Base-by-base conservation (phyloP, 495 filamentous ascomycete genomes). In the Letharia columbiana region DNA sequence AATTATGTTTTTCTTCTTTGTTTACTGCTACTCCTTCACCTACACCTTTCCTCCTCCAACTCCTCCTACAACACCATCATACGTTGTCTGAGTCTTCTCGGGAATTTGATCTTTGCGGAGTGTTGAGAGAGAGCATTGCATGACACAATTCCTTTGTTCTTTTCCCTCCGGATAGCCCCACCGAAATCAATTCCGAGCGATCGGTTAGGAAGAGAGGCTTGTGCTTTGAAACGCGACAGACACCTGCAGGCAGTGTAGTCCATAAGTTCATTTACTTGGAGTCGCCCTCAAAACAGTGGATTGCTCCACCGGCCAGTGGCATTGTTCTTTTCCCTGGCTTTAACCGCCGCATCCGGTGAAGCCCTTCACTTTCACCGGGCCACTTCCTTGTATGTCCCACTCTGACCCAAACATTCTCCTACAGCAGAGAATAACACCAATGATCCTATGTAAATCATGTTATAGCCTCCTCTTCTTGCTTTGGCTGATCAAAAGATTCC, bases 321-420 rank as follows among this genome's bases (percentile, higher is more conserved):
- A 7, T 56, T 56, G 52, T 56, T 56, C 52, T 56, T 18, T 52
- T 49, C 20, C 20, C 2, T 42, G 23, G 4, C 1, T 4, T 11
- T 7, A 0, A 52, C 28, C 3, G 31, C 52, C 31, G 52, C 52
- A 56, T 2, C 37, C 20, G 20, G 44, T 15, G 12, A 15, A 54
- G 41, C 15, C 33, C 45, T 52, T 63, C 61, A 63, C 45, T 50
- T n/a, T 31, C 31, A 31, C 42, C 40, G 23, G 31, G 61, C 33
- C 33, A 20, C 31, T 63, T 63, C 61, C 61, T 61, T 18, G 52
- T 56, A 56, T 3, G 52, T 56, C 12, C 31, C 31, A 15, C 31
- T 28, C 52, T 56, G 52, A 56, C 52, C 28, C 28, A 35, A 56
- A 13, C 10, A 18, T 5, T 31, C 4, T 15, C 28, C 28, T 54